Conservation (phyloP, 148 eudicot species). For the Rhododendron molle region DNA sequence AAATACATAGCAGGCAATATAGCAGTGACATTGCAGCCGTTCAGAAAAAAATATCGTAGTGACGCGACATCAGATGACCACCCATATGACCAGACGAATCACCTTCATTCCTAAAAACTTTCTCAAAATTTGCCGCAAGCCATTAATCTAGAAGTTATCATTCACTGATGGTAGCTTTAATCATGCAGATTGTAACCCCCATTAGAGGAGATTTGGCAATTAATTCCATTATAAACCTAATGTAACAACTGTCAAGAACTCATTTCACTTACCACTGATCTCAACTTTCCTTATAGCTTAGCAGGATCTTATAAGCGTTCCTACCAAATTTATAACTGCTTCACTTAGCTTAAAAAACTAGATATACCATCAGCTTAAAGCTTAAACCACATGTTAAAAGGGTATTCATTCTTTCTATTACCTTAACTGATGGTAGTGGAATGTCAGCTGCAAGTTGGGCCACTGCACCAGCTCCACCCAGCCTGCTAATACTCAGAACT, state of each 20-base stretch:
- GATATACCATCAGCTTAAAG: background rate
- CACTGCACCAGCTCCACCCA: conserved; percentile 68
- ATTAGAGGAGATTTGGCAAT: background rate
- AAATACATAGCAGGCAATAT: too few species aligned
- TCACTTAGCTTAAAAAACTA: background rate
- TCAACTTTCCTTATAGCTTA: too few species aligned
- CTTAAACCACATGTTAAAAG: background rate
- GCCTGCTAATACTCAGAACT: conserved; percentile 36
- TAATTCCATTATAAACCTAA: background rate
- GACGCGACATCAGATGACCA: too few species aligned
- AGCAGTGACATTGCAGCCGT: too few species aligned
- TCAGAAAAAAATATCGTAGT: too few species aligned
- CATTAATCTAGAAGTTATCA: too few species aligned
- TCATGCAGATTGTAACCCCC: background rate
- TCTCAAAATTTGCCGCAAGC: background rate
- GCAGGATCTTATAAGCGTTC: background rate
- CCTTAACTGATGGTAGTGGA: conserved; percentile 36
- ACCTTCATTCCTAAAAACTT: background rate
- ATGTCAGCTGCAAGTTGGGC: conserved; percentile 71
- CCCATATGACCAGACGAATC: background rate
- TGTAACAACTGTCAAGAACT: background rate
- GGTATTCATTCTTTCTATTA: background rate
- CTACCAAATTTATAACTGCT: background rate
- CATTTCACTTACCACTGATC: background rate
- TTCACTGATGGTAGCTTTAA: background rate